These are phyloP conservation scores for Fusarium fujikuroi DNA, from an alignment of 2,329 filamentous ascomycete genomes.

Conservation along the genomic window DNA sequence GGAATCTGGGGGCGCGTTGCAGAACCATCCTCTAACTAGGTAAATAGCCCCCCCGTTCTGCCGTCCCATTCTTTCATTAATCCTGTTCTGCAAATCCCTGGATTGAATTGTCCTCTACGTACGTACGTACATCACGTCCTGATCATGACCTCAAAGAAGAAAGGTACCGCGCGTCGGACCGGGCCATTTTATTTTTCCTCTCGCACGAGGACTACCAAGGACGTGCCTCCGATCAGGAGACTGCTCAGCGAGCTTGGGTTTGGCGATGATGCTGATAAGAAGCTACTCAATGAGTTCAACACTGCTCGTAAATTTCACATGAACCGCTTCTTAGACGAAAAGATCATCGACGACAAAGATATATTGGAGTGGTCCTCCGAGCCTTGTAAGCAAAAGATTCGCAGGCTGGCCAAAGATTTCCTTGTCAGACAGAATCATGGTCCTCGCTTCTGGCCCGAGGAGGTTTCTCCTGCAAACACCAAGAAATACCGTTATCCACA, in stretches of 20 bases:
- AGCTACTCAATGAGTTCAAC: background rate
- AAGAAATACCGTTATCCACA: background rate
- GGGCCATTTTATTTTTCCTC: background rate
- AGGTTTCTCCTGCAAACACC: background rate
- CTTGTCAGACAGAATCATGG: background rate
- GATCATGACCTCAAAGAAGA: background rate
- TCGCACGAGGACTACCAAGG: background rate
- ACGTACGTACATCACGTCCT: background rate
- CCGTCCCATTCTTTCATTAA: background rate
- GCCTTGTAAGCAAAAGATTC: background rate
- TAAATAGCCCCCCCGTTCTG: background rate
- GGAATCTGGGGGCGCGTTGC: background rate
- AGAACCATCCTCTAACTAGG: background rate
- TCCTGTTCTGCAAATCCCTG: background rate
- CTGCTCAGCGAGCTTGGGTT: slow-evolving; percentile 3
- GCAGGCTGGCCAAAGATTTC: slow-evolving; percentile 9
- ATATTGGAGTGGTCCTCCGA: background rate
- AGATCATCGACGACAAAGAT: background rate
- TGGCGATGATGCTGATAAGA: background rate
- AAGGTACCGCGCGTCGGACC: background rate
- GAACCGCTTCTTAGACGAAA: background rate
- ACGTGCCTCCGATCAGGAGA: background rate
- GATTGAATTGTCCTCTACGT: background rate
- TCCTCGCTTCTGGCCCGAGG: slow-evolving; percentile 16
- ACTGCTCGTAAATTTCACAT: background rate